phyloP scores from a whole-genome alignment of 2,329 filamentous ascomycete genomes.

The Aspergillus unguis region DNA sequence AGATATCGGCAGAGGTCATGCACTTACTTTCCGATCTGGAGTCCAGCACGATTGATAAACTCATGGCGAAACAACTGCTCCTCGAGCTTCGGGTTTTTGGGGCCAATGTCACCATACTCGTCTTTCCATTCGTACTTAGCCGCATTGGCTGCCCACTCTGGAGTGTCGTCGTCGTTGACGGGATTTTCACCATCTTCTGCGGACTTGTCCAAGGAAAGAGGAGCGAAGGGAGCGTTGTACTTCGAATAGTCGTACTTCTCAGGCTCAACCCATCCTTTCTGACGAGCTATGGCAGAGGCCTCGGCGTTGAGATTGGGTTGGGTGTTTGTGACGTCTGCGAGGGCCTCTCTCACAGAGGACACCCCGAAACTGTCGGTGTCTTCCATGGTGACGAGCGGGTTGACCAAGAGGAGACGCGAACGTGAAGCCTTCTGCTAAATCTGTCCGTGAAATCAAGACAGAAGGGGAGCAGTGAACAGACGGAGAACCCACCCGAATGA shows the following conservation, averaged over 20 bases:
- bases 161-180: constrained; percentile 22
- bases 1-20: not conserved
- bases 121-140: constrained; percentile 78
- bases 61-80: constrained; percentile 65
- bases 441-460: not conserved
- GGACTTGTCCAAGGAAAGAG: constrained; percentile 14
- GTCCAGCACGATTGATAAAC: constrained; percentile 52
- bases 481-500: not conserved
- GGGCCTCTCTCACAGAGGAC: constrained; percentile 21
- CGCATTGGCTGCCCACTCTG: constrained; percentile 56
- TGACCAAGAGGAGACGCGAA: not conserved
- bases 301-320: constrained; percentile 26
- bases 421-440: not conserved
- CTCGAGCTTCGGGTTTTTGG: constrained; percentile 68
- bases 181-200: constrained; percentile 14
- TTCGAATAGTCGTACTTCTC: constrained; percentile 37
- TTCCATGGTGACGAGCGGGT: not conserved
- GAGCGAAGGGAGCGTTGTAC: constrained; percentile 22
- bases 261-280: constrained; percentile 39
- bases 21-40: constrained; percentile 62
- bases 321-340: constrained; percentile 19
- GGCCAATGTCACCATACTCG: constrained; percentile 81
- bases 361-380: constrained; percentile 22
- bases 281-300: constrained; percentile 30
- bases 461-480: not conserved